Conservation (phyloP, 768 basidiomycete genomes). For the Auricularia heimuer region DNA sequence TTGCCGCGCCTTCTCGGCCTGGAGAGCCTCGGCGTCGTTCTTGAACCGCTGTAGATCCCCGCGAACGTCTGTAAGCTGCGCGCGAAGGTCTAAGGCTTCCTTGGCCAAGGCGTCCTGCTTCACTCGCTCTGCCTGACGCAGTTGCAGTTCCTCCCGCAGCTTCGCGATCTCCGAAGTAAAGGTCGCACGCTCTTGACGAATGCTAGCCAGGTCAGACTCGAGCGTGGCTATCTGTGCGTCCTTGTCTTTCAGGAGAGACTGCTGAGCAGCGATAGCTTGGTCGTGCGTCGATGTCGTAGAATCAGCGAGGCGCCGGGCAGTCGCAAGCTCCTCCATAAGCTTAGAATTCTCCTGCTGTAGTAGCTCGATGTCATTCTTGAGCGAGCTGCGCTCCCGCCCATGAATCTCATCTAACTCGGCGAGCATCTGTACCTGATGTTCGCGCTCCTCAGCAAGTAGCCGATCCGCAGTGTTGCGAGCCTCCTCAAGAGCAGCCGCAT, state of each 20-base stretch:
- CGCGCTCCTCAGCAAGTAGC: slow-evolving; percentile 37
- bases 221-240: slow-evolving; percentile 33
- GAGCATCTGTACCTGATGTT: slow-evolving; percentile 32
- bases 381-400: slow-evolving; percentile 34
- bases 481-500: slow-evolving; percentile 20
- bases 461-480: slow-evolving; percentile 34
- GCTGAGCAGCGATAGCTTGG: slow-evolving; percentile 21
- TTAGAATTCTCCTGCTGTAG: slow-evolving; percentile 31
- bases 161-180: slow-evolving; percentile 33
- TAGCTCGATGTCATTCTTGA: slow-evolving; percentile 26
- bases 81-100: neutral
- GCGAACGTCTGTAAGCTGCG: neutral
- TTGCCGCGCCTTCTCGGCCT: slow-evolving; percentile 59
- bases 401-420: slow-evolving; percentile 44
- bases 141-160: slow-evolving; percentile 53
- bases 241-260: slow-evolving; percentile 43
- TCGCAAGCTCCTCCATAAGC: slow-evolving; percentile 47
- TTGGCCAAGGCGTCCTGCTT: neutral
- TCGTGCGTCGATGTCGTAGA: slow-evolving; percentile 27
- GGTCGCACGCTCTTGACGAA: slow-evolving; percentile 31
- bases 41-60: slow-evolving; percentile 49
- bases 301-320: slow-evolving; percentile 39
- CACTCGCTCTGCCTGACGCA: neutral
- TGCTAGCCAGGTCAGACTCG: slow-evolving; percentile 38
- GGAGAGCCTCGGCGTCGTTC: slow-evolving; percentile 72